phyloP scores from a whole-genome alignment of 306 rosid species.

The Acmispon strigosus region DNA sequence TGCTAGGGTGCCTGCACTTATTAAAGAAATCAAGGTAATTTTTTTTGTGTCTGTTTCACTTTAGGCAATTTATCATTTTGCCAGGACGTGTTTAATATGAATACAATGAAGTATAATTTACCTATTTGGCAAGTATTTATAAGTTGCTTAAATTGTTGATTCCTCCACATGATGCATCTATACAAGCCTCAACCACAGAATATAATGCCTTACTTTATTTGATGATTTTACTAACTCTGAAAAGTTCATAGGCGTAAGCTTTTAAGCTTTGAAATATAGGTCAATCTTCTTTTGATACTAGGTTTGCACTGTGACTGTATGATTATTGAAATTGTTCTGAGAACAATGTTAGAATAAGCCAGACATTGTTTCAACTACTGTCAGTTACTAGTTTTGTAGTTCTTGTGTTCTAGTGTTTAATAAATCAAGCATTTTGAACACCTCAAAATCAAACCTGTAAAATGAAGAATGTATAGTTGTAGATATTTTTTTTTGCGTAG shows the following conservation, averaged over 20 bases:
- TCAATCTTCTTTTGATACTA: background rate
- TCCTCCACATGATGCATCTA: background rate
- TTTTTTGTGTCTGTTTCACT: background rate
- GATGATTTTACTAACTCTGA: background rate
- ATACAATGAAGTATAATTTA: background rate
- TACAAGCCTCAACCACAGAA: background rate
- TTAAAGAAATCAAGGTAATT: slow-evolving; percentile 87
- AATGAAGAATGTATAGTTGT: background rate
- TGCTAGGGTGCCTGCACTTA: slow-evolving; percentile 83
- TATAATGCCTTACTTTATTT: background rate
- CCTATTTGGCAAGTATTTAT: background rate
- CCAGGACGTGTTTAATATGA: background rate
- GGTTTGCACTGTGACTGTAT: background rate
- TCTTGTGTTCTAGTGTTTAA: background rate
- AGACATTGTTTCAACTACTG: background rate
- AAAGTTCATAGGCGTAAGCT: background rate
- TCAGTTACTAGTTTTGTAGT: background rate
- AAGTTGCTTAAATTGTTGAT: background rate
- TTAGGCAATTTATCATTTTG: background rate
- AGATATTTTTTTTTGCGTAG: background rate
- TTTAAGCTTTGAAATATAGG: background rate
- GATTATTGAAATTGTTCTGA: background rate
- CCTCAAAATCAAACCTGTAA: background rate
- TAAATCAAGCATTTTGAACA: background rate
- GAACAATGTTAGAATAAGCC: background rate